Evolutionary conservation across 495 filamentous ascomycete genomes (phyloP), one percentile per base, ranked within the genome.

Genomic region (Entonaema liquescens): DNA sequence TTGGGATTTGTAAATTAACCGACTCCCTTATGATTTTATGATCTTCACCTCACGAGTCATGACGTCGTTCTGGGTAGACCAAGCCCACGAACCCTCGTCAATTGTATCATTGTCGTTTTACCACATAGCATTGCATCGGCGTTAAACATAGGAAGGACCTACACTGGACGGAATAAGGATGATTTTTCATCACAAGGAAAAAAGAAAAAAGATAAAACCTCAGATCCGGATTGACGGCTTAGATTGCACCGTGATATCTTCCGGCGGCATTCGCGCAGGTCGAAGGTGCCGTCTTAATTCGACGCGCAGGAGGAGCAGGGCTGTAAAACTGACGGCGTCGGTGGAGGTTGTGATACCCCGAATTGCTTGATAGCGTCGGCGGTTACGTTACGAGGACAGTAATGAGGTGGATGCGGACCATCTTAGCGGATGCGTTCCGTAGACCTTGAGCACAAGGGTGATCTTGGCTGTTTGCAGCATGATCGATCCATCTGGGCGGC

Each of bases 241-340:
- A 77, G 77, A 80, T 75, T 76, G 74, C 76, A 67, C 66, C 59
- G 54, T 61, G 75, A 71, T 68, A 77, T 47, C 74, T 66, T 73
- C 70, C 76, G 77, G 78, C 76, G 78, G 78, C 72, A 81, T 84
- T 83, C 87, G 86, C 88, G 88, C 89, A 86, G 88, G 88, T 89
- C 88, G 86, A 86, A 65, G 77, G 77, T 81, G 81, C 80, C 83
- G 82, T 82, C 80, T 62, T 84, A 83, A 83, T 84, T 79, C 55
- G 63, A 65, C 67, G 15, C 44, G 56, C 56, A 12, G 42, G 58
- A 59, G 64, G 35, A 42, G 44, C 44, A 70, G 47, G 68, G 56
- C 35, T 68, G 53, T 50, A 68, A 23, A 71, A 47, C 59, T 49
- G 63, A 33, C 8, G 33, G 15, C 17, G 52, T 50, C 25, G 59